Percentiles rank a stretch among this genome's conserved stretches.
Evolutionary conservation across 2,329 filamentous ascomycete genomes (phyloP).

Genomic region (Botrytis fabae): DNA sequence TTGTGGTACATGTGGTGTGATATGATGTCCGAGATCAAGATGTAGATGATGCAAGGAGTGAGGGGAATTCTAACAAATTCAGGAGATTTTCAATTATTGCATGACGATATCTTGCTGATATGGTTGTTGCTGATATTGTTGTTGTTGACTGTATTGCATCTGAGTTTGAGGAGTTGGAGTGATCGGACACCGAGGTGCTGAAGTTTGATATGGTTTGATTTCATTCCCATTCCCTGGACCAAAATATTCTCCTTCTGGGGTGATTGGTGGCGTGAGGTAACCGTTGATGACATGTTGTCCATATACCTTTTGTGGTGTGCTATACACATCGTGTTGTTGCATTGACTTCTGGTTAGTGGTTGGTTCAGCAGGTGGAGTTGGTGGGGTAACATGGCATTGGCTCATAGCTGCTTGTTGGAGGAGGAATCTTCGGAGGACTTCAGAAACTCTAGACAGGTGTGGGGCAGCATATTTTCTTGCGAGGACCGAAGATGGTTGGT

Average conservation of each 20-base stretch:
- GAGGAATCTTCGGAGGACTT: constrained; percentile 66
- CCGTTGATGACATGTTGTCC: constrained; percentile 65
- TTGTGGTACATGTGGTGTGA: constrained; percentile 23
- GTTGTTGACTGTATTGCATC: constrained; percentile 46
- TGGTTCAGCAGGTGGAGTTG: constrained; percentile 59
- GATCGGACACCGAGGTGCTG: constrained; percentile 54
- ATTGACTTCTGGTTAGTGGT: constrained; percentile 48
- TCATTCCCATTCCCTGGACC: constrained; percentile 31
- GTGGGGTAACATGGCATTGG: constrained; percentile 57
- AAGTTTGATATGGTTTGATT: constrained; percentile 34
- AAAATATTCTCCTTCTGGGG: constrained; percentile 68
- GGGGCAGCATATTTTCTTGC: constrained; percentile 67
- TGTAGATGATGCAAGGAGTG: not conserved
- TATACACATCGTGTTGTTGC: constrained; percentile 54
- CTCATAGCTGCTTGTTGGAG: constrained; percentile 58
- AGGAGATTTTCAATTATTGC: constrained; percentile 30
- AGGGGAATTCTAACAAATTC: constrained; percentile 7
- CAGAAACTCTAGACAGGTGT: constrained; percentile 64
- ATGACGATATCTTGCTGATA: constrained; percentile 47
- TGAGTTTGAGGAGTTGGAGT: constrained; percentile 58
- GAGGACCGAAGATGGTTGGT: constrained; percentile 66
- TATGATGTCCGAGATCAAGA: constrained; percentile 16
- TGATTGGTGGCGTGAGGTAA: constrained; percentile 83
- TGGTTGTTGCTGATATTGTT: constrained; percentile 45
- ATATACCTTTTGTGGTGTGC: constrained; percentile 76